phyloP scores from a whole-genome alignment of 805 yeast genomes.

The Saccharomyces kudriavzevii region DNA sequence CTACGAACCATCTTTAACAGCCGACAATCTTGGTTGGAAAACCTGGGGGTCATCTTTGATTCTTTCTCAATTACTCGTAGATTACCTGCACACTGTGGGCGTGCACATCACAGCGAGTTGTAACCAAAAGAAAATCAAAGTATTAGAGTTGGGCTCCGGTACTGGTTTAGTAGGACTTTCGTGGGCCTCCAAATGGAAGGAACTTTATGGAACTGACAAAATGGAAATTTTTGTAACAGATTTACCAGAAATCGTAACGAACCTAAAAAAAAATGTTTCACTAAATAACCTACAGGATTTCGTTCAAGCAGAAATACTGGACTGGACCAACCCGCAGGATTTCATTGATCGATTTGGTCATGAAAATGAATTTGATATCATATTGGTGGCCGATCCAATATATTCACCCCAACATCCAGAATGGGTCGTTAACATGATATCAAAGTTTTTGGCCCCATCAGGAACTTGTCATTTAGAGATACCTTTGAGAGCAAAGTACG shows the following conservation, averaged over 20 bases:
- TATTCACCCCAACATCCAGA: slow-evolving; percentile 77
- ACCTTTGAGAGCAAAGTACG: slow-evolving; percentile 64
- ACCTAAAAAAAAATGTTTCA: slow-evolving; percentile 50
- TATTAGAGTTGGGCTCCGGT: slow-evolving; percentile 87
- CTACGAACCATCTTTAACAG: slow-evolving; percentile 77
- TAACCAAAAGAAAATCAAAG: slow-evolving; percentile 13
- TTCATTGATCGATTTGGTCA: slow-evolving; percentile 29
- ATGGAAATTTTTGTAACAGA: slow-evolving; percentile 59
- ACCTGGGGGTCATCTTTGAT: slow-evolving; percentile 93
- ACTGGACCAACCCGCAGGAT: slow-evolving; percentile 64
- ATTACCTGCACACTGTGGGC: slow-evolving; percentile 8
- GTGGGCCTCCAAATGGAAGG: slow-evolving; percentile 32
- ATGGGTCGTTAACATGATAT: slow-evolving; percentile 58
- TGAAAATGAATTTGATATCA: slow-evolving; percentile 40
- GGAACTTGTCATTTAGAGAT: slow-evolving; percentile 55
- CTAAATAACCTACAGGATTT: slow-evolving; percentile 37
- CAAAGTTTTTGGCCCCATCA: slow-evolving; percentile 38
- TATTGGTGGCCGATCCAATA: slow-evolving; percentile 80
- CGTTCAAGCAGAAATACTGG: slow-evolving; percentile 46
- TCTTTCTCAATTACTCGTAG: slow-evolving; percentile 46
- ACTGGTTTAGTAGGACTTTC: slow-evolving; percentile 86
- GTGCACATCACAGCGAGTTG: slow-evolving; percentile 2
- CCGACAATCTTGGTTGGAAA: slow-evolving; percentile 81
- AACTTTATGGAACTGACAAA: slow-evolving; percentile 33
- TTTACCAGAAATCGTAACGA: slow-evolving; percentile 65